phyloP scores from a whole-genome alignment of 495 filamentous ascomycete genomes.

The Sordaria brevicollis region DNA sequence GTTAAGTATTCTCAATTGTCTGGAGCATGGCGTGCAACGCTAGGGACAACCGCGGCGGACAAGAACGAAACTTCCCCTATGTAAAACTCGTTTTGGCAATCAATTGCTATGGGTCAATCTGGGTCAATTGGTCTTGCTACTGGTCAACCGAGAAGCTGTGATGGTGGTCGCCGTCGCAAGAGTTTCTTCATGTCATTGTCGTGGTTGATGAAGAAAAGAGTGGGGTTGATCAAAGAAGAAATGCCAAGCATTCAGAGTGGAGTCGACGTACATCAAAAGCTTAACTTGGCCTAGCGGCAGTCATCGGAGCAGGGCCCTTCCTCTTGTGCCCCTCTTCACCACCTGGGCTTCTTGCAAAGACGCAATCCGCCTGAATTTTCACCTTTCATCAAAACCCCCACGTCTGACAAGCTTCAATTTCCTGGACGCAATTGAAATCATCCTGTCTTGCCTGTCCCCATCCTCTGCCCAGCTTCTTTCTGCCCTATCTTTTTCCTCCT shows the following conservation, averaged over 20 bases:
- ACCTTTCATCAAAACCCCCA: constrained; percentile 8
- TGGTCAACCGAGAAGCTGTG: neutral
- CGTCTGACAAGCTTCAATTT: constrained; percentile 16
- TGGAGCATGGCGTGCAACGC: neutral
- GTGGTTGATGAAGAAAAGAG: neutral
- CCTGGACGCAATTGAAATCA: constrained; percentile 8
- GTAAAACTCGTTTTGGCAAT: too few species aligned
- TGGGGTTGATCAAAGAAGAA: too few species aligned
- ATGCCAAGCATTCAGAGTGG: neutral
- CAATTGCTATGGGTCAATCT: too few species aligned
- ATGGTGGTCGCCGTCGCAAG: neutral
- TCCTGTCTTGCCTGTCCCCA: neutral
- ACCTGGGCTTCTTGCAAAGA: too few species aligned
- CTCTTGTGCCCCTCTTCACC: neutral
- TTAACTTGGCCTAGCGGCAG: neutral
- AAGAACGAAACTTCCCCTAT: neutral
- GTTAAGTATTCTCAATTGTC: neutral
- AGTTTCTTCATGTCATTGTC: neutral
- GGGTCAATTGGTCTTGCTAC: neutral
- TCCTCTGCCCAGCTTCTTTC: neutral
- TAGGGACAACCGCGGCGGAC: neutral
- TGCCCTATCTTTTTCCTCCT: neutral
- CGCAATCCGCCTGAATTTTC: neutral
- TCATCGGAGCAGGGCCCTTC: neutral
- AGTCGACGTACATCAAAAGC: neutral